A percentile compares a stretch with the other conserved stretches of the same genome.
These are phyloP conservation scores for Rutstroemia sydowiana DNA, from an alignment of 2,329 filamentous ascomycete genomes.

Conservation along the genomic window DNA sequence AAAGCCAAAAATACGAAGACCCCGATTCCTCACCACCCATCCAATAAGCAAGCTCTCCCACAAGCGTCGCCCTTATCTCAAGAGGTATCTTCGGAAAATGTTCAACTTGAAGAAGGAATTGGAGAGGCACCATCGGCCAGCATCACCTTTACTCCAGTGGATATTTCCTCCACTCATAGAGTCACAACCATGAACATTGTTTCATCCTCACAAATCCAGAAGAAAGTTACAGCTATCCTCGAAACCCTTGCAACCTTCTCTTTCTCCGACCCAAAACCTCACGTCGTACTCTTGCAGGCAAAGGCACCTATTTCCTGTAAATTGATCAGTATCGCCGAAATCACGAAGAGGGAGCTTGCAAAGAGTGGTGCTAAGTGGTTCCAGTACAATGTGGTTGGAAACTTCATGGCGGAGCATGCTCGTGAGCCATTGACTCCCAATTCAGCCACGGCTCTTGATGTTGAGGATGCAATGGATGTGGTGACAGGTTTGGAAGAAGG, in stretches of 20 bases:
- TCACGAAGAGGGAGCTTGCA: conserved; percentile 50
- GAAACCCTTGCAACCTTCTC: conserved; percentile 21
- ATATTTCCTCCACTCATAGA: conserved; percentile 36
- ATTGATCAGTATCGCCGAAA: conserved; percentile 61
- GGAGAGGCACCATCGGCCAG: neutral
- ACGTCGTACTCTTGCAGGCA: conserved; percentile 34
- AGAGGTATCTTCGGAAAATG: too few species aligned
- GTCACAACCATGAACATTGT: conserved; percentile 48
- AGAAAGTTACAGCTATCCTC: conserved; percentile 29
- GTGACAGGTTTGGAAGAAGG: conserved; percentile 7
- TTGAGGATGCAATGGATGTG: conserved; percentile 32
- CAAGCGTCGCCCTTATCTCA: neutral
- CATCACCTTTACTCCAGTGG: neutral
- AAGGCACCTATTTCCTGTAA: conserved; percentile 45
- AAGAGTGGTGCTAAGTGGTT: conserved; percentile 38
- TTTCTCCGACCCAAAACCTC: conserved; percentile 26
- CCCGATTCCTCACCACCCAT: neutral
- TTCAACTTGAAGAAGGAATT: neutral
- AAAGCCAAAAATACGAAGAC: conserved; percentile 4
- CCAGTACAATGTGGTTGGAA: conserved; percentile 31
- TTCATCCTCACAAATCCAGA: conserved; percentile 49
- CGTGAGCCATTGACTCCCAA: neutral
- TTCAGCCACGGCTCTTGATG: conserved; percentile 27
- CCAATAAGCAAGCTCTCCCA: neutral
- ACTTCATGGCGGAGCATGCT: conserved; percentile 15